Conservation (phyloP, 352 stramenopile species). For the Thraustochytrium sp. region DNA sequence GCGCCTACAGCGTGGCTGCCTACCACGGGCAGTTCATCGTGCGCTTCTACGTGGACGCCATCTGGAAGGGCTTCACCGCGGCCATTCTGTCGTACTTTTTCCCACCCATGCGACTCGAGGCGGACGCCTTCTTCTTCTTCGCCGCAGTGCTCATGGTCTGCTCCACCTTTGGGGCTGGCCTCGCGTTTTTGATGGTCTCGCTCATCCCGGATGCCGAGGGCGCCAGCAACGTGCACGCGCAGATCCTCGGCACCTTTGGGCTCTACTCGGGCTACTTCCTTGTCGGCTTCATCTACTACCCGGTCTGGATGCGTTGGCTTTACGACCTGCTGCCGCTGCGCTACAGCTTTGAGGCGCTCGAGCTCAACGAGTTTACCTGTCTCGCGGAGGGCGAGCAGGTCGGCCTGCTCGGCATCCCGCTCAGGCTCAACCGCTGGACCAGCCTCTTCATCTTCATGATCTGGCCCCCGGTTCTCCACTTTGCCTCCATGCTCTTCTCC, state of each 20-base stretch:
- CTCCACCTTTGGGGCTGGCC: neutral
- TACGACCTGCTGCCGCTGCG: constrained; percentile 24
- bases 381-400: constrained; percentile 8
- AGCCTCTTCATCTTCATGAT: constrained; percentile 32
- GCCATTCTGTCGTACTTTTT: constrained; percentile 36
- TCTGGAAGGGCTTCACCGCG: constrained; percentile 28
- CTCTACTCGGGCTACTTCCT: constrained; percentile 16
- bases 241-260: constrained; percentile 29
- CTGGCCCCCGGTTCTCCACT: constrained; percentile 4
- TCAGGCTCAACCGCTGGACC: constrained; percentile 33
- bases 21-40: constrained; percentile 40
- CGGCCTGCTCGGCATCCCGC: neutral
- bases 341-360: constrained; percentile 37
- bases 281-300: neutral
- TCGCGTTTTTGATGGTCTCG: constrained; percentile 33
- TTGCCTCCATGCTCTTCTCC: neutral
- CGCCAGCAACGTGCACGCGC: constrained; percentile 7
- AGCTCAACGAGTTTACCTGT: constrained; percentile 39
- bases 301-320: constrained; percentile 27
- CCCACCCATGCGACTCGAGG: constrained; percentile 17
- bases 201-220: constrained; percentile 30
- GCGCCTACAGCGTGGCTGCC: constrained; percentile 14
- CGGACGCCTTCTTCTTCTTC: constrained; percentile 35
- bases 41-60: constrained; percentile 37
- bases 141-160: constrained; percentile 25